Conservation (phyloP, 83 land plant genomes). For the Thuja plicata region DNA sequence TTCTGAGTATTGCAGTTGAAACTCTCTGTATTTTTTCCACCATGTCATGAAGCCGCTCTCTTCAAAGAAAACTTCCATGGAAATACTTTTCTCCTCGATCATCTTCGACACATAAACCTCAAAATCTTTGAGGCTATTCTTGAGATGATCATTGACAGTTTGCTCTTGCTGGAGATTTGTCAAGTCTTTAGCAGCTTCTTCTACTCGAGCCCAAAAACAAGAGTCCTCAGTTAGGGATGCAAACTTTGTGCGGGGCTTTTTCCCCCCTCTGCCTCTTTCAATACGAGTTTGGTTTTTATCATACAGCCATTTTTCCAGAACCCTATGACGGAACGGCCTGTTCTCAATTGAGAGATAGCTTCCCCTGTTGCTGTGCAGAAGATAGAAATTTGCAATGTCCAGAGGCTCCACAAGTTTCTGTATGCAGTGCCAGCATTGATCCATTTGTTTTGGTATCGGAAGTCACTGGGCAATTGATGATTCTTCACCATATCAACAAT, state of each 20-base stretch:
- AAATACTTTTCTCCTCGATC: no score
- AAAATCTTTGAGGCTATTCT: no score
- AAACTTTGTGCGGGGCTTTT: slow-evolving; percentile 25
- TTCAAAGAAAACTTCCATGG: no score
- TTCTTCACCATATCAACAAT: slow-evolving; percentile 35
- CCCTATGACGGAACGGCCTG: slow-evolving; percentile 35
- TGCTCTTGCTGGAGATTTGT: no score
- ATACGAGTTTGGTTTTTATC: slow-evolving; percentile 15
- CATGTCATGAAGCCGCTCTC: no score
- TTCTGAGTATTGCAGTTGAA: no score
- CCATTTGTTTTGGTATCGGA: slow-evolving; percentile 39
- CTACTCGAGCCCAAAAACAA: no score
- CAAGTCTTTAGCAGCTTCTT: no score
- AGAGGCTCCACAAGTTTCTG: slow-evolving; percentile 60
- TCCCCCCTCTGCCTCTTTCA: neutral
- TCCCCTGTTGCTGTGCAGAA: slow-evolving; percentile 18
- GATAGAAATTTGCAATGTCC: slow-evolving; percentile 64
- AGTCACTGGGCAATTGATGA: slow-evolving; percentile 43
- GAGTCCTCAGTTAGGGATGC: slow-evolving; percentile 33
- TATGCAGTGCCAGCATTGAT: slow-evolving; percentile 52
- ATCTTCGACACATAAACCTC: no score
- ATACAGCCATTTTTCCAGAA: slow-evolving; percentile 53
- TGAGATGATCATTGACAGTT: no score
- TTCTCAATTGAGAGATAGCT: slow-evolving; percentile 38
- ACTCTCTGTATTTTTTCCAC: no score